Base-by-base conservation (phyloP, 257 asterid genomes). In the Handroanthus guayacan region DNA sequence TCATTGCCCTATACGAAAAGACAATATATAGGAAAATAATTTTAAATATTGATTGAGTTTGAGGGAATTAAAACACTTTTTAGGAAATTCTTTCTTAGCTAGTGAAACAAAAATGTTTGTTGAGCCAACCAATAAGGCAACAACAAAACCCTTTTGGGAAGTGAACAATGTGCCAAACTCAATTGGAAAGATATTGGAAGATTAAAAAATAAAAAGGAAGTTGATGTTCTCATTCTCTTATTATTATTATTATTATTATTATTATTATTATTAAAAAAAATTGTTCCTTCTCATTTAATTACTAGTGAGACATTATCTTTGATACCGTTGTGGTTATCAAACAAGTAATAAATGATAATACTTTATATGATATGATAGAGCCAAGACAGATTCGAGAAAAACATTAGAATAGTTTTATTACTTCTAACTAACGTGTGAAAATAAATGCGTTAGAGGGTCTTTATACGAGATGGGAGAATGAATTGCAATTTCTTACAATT, bases 31-130 rank as follows among this genome's bases (percentile, higher is more conserved):
- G 31, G 69, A 73, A 81, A 71, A 70, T 60, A 54, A 73, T 52
- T 83, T 54, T 58, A 25, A 25, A 25, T 25, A 25, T 55, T 82
- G 84, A 78, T 76, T 75, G 82, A 85, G 82, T 83, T 84, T 70
- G 74, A 78, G 78, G 36, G 78, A 77, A n/a, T 45, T 77, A 48
- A 62, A 84, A 60, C 77, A 79, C 82, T 44, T 74, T 52, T 14
- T 38, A 37, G 69, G 64, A 71, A 68, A 71, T 17, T 52, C 43
- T 77, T 71, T 71, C 81, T 58, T 31, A 17, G 45, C 44, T 20
- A 44, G 77, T 78, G 87, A 74, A 78, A 68, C 58, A 38, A 55
- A 69, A 71, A 63, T 56, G 61, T 37, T 72, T 56, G 76, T 79
- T 79, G 17, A 70, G 55, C 48, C 34, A 78, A 71, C 69, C 62